A percentile compares a stretch with the other conserved stretches of the same genome.
Evolutionary conservation across 192 early-diverging fungal genomes (phyloP).

Genomic region (Backusella parvicylindrica): DNA sequence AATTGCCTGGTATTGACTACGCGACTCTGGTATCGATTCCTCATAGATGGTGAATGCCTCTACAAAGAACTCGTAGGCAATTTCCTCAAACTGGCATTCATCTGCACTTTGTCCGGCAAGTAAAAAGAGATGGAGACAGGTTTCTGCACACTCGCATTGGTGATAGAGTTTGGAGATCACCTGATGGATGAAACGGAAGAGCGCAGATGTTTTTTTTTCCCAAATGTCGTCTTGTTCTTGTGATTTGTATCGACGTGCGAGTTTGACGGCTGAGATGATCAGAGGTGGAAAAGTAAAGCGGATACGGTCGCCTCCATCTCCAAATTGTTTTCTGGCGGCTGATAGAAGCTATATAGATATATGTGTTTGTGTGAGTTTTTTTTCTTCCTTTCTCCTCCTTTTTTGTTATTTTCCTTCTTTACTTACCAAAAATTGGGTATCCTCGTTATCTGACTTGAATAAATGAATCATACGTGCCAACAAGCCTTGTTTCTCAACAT

Average conservation of each 20-base stretch:
- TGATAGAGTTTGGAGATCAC: conserved; percentile 73
- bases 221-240: conserved; percentile 52
- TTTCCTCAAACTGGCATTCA: conserved; percentile 85
- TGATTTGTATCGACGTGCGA: conserved; percentile 56
- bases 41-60: conserved; percentile 98
- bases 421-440: conserved; percentile 73
- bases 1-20: conserved; percentile 87
- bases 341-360: conserved; percentile 60
- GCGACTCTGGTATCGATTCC: conserved; percentile 90
- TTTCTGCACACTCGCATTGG: conserved; percentile 55
- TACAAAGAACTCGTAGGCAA: conserved; percentile 96
- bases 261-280: conserved; percentile 62
- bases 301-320: conserved; percentile 88
- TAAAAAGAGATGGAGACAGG: conserved; percentile 77
- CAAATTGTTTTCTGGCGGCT: conserved; percentile 81
- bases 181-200: conserved; percentile 89
- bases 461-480: conserved; percentile 80
- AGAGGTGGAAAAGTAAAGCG: conserved; percentile 93
- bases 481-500: conserved; percentile 89
- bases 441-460: conserved; percentile 65
- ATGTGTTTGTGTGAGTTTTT: too few species aligned
- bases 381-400: not conserved
- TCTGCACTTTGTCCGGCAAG: conserved; percentile 84
- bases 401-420: not conserved
- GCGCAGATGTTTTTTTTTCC: conserved; percentile 66